Percentiles rank a stretch among this genome's conserved stretches.
Evolutionary conservation across 2,329 filamentous ascomycete genomes (phyloP).

Genomic region (Botrytis fabae): DNA sequence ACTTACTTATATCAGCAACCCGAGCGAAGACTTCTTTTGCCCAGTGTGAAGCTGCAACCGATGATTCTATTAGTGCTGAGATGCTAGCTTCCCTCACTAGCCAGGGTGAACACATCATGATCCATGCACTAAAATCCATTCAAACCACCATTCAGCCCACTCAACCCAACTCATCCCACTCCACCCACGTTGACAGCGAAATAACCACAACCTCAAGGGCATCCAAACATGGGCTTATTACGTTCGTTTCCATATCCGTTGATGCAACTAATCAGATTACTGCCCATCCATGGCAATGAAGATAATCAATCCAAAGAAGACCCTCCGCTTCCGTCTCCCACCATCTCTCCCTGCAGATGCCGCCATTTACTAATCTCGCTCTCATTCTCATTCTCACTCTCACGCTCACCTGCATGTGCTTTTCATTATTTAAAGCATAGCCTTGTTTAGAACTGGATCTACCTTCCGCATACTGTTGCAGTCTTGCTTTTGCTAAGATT

Average conservation of each 20-base stretch:
- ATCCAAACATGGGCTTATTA: not conserved
- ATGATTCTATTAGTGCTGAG: not conserved
- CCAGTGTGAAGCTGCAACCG: not conserved
- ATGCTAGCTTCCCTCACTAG: not conserved
- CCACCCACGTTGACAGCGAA: not conserved
- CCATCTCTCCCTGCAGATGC: constrained; percentile 10
- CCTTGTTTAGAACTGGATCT: constrained; percentile 14
- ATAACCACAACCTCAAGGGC: not conserved
- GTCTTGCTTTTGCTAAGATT: not conserved
- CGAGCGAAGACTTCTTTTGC: not conserved
- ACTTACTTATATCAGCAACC: not conserved
- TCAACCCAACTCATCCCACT: not conserved
- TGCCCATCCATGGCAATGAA: constrained; percentile 6
- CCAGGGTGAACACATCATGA: constrained; percentile 1
- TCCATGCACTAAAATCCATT: constrained; percentile 4
- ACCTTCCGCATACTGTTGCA: constrained; percentile 10
- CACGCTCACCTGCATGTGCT: not conserved
- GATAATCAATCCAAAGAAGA: not conserved
- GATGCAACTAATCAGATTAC: not conserved
- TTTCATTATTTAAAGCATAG: constrained; percentile 6
- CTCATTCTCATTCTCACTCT: not conserved
- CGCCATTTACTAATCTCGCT: constrained; percentile 3
- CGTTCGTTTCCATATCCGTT: not conserved
- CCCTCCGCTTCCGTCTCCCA: not conserved
- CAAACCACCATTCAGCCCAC: not conserved